phyloP scores from a whole-genome alignment of 106 monocot species.

The Xerophyta viscosa region DNA sequence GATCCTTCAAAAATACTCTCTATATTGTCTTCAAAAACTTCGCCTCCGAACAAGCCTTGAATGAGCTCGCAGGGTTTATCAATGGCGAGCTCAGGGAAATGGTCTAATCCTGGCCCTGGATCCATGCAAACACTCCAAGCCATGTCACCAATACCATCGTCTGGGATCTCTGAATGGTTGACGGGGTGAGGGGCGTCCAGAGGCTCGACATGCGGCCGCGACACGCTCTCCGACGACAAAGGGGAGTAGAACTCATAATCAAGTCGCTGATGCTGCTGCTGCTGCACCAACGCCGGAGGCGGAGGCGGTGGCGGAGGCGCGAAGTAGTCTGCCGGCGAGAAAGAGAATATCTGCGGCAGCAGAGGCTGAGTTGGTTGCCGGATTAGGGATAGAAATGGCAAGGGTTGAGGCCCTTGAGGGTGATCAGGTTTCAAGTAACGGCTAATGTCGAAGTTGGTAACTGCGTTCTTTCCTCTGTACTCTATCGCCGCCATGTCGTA shows the following conservation, averaged over 20 bases:
- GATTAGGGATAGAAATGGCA: neutral
- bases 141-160: slow-evolving; percentile 7
- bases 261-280: slow-evolving; percentile 1
- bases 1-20: slow-evolving; percentile 34
- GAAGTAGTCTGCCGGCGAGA: too few species aligned
- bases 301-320: neutral
- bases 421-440: slow-evolving; percentile 27
- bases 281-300: neutral
- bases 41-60: slow-evolving; percentile 14
- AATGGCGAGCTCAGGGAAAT: neutral
- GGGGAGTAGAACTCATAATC: neutral
- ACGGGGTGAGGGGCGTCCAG: neutral
- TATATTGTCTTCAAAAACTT: slow-evolving; percentile 40
- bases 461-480: slow-evolving; percentile 63
- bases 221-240: neutral
- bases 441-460: slow-evolving; percentile 87
- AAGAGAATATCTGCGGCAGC: too few species aligned
- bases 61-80: slow-evolving; percentile 14
- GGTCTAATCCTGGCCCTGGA: slow-evolving; percentile 2
- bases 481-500: slow-evolving; percentile 87
- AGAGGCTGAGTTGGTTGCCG: neutral
- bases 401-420: neutral
- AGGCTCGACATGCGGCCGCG: neutral
- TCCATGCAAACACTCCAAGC: slow-evolving; percentile 36
- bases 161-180: neutral